A percentile compares a stretch with the other conserved stretches of the same genome.
These are phyloP conservation scores for Bolboschoenoplectus hybrid DNA, from an alignment of 202 grass and related monocot genomes.

Conservation along the genomic window DNA sequence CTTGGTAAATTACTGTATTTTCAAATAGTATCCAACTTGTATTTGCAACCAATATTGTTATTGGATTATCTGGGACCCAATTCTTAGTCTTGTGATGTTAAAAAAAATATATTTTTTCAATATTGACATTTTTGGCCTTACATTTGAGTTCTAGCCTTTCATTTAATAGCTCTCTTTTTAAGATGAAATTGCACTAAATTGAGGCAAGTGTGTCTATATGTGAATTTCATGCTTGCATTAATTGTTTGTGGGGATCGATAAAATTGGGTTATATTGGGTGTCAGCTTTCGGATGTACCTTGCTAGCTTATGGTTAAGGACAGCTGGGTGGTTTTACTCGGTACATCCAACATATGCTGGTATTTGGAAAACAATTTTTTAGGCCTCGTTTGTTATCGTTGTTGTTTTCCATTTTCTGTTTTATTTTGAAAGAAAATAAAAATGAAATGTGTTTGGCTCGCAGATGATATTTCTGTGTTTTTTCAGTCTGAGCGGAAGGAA, in stretches of 20 bases:
- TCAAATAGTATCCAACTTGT: neutral
- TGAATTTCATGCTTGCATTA: neutral
- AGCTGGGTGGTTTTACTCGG: neutral
- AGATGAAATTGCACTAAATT: neutral
- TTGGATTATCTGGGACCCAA: neutral
- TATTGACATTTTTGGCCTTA: neutral
- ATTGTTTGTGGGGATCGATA: neutral
- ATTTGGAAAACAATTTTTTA: neutral
- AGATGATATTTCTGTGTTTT: no score
- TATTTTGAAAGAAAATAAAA: no score
- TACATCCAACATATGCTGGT: neutral
- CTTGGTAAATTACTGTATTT: neutral
- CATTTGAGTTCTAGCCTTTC: neutral
- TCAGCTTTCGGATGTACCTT: neutral
- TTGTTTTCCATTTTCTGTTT: no score
- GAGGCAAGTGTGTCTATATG: neutral
- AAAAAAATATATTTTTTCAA: neutral
- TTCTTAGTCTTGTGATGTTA: neutral
- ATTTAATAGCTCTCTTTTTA: neutral
- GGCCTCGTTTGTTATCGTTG: no score
- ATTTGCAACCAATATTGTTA: neutral
- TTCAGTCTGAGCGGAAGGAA: no score
- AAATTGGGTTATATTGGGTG: neutral
- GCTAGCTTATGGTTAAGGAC: neutral
- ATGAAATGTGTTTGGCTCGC: no score